Base-by-base conservation (phyloP, 2,329 filamentous ascomycete species). In the Samsoniella hepiali region DNA sequence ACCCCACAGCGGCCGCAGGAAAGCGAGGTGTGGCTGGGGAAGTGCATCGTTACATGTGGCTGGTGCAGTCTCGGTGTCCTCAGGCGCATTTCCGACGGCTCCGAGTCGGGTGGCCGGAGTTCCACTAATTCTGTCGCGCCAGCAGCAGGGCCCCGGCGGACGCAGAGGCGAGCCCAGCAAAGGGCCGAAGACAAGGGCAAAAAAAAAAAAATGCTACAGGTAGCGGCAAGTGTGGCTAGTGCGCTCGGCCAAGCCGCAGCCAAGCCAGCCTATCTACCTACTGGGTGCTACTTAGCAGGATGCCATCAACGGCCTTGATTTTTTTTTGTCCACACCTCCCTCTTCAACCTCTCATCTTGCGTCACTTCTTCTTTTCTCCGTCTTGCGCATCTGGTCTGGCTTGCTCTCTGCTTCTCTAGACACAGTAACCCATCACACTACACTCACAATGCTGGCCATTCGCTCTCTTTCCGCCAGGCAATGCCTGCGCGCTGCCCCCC, bases 401-500 rank as follows among this genome's bases (percentile, higher is more conserved):
- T 66, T 64, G 55, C 59, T 68, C 66, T 65, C 70, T 66, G 64
- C 70, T 61, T 66, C 65, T 64, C 58, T 63, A 62, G 64, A 54
- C 53, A 38, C 54, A 61, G 29, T 38, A 29, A 45, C 22, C 10
- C 29, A 54, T 34, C 15, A 40, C 57, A 65, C 54, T 62, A 61
- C 61, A 65, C 70, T 78, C 83, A 90, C 76, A 74, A 97, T 97
- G 93, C 83, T 96, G 80, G 88, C 90, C 79, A 82, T 90, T 77
- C 89, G 92, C 81, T 87, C 88, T 72, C 86, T 93, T 78, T 87
- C 88, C 78, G 85, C 91, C 78, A 81, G 85, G 79, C 91, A 96
- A 82, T 91, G 87, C 84, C 81, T 93, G 78, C 88, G 89, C 77
- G 84, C 86, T 73, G 84, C 86, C 73, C 82, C 84, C 72, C 84